A percentile compares a stretch with the other conserved stretches of the same genome.
Evolutionary conservation across 1,139 yeast genomes (phyloP).

Genomic region (Geotrichum cucujoidarum): DNA sequence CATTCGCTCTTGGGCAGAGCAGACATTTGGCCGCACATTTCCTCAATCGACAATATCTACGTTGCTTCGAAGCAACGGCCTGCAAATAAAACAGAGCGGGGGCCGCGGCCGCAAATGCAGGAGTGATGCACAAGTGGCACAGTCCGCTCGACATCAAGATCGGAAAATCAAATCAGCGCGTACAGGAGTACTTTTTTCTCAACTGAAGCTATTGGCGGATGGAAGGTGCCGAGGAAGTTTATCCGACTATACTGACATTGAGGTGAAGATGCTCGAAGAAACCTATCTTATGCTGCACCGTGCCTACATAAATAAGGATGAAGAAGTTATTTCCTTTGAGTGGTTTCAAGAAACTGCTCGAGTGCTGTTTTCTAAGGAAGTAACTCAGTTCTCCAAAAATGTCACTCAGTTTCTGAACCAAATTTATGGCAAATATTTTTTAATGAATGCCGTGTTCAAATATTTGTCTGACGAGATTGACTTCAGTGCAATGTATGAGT

Average conservation of each 20-base stretch:
- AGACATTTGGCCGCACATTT: slow-evolving; percentile 10
- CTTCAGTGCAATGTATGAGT: not conserved
- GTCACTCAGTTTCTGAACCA: slow-evolving; percentile 13
- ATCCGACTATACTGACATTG: slow-evolving; percentile 7
- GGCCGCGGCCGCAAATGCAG: slow-evolving; percentile 14
- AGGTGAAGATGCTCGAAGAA: slow-evolving; percentile 10
- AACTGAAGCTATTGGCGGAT: slow-evolving; percentile 10
- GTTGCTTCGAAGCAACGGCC: slow-evolving; percentile 10
- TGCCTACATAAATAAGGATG: not conserved
- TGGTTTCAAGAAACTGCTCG: slow-evolving; percentile 8
- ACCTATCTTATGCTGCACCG: slow-evolving; percentile 8
- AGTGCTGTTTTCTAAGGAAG: not conserved
- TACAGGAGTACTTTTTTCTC: not conserved
- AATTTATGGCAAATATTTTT: slow-evolving; percentile 12
- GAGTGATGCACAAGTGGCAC: not conserved
- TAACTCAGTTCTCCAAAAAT: slow-evolving; percentile 2
- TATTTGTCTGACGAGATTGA: not conserved
- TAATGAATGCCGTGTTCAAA: slow-evolving; percentile 7
- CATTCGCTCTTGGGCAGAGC: slow-evolving; percentile 13
- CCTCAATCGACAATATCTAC: slow-evolving; percentile 17
- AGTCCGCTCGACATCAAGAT: not conserved
- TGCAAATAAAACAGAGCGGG: slow-evolving; percentile 14
- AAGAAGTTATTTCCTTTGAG: not conserved
- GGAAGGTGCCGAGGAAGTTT: slow-evolving; percentile 11
- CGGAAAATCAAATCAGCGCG: not conserved